Conservation (phyloP, 2,329 filamentous ascomycete species). For the Cordyceps cateniannulata region DNA sequence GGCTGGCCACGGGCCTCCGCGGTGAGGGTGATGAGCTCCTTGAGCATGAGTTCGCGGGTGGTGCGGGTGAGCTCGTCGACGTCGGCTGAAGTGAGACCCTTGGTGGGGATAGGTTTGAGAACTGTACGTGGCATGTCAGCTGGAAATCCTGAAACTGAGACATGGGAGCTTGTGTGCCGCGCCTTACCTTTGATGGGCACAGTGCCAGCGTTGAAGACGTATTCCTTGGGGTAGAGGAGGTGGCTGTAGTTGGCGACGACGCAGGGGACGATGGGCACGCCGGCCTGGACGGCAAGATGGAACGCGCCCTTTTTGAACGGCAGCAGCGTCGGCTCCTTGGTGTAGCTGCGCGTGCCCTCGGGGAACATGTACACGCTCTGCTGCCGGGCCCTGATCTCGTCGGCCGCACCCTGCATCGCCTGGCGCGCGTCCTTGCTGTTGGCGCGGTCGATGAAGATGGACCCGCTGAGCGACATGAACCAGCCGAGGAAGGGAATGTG, state of each 20-base stretch:
- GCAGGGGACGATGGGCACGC: conserved; percentile 85
- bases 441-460: conserved; percentile 90
- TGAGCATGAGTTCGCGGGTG: conserved; percentile 70
- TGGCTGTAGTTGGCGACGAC: conserved; percentile 76
- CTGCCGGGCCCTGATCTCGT: conserved; percentile 64
- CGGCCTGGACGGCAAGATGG: conserved; percentile 88
- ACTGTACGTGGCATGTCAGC: conserved; percentile 40
- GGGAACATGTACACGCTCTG: conserved; percentile 84
- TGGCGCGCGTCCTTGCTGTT: conserved; percentile 76
- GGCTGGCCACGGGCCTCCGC: conserved; percentile 40
- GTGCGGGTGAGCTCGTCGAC: conserved; percentile 65
- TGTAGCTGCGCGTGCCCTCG: conserved; percentile 89
- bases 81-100: conserved; percentile 64
- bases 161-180: not conserved
- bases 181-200: conserved; percentile 70
- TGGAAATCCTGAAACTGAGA: not conserved
- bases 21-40: conserved; percentile 51
- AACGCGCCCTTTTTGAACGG: conserved; percentile 99
- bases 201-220: conserved; percentile 59
- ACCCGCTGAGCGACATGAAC: conserved; percentile 86
- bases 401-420: conserved; percentile 77
- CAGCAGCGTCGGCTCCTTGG: conserved; percentile 70
- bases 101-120: conserved; percentile 72
- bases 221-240: conserved; percentile 56
- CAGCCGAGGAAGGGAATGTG: conserved; percentile 80